phyloP scores from a whole-genome alignment of 2,329 filamentous ascomycete species.

The Bipolaris sorokiniana region DNA sequence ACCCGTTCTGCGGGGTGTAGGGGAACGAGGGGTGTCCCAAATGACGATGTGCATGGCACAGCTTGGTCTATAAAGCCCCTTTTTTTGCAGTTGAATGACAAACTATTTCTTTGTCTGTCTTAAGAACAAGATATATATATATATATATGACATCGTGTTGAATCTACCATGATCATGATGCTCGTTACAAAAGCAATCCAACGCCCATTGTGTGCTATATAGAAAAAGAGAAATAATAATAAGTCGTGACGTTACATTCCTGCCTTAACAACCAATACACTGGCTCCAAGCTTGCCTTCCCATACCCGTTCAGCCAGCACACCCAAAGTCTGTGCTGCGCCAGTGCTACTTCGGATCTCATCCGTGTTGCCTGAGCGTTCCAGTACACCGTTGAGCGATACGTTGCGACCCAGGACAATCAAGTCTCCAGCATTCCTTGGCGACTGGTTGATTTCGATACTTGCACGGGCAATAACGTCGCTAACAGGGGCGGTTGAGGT shows the following conservation, averaged over 20 bases:
- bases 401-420: constrained; percentile 67
- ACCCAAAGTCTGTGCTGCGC: constrained; percentile 59
- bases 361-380: constrained; percentile 48
- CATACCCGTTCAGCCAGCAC: constrained; percentile 66
- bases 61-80: not conserved
- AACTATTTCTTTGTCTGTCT: too few species aligned
- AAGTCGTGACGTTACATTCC: constrained; percentile 13
- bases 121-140: too few species aligned
- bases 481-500: constrained; percentile 41
- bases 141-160: too few species aligned
- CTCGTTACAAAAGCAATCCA: not conserved
- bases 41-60: constrained; percentile 2
- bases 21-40: not conserved
- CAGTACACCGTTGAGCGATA: constrained; percentile 30
- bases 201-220: not conserved
- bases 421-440: constrained; percentile 73
- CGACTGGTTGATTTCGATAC: constrained; percentile 64
- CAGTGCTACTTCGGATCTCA: constrained; percentile 40
- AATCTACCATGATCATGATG: too few species aligned
- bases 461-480: constrained; percentile 61
- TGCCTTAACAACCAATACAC: constrained; percentile 74
- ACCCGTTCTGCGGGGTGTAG: not conserved
- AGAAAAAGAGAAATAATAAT: not conserved
- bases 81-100: too few species aligned
- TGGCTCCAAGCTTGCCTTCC: constrained; percentile 65